Conservation (phyloP, 306 rosid genomes). For the Neltuma alba region DNA sequence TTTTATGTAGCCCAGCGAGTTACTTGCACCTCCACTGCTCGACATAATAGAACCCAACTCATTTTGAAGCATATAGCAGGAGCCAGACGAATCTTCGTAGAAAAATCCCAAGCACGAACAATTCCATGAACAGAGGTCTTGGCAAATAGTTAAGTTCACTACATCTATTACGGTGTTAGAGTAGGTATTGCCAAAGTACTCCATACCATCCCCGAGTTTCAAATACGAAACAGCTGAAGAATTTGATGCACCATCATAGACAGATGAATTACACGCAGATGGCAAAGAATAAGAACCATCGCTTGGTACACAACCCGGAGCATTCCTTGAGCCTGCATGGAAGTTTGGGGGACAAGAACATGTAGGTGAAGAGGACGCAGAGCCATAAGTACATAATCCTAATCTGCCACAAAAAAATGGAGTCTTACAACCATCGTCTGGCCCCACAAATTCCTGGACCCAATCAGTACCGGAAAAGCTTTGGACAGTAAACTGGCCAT, state of each 20-base stretch:
- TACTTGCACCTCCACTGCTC: conserved; percentile 32
- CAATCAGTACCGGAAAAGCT: conserved; percentile 55
- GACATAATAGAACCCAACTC: conserved; percentile 66
- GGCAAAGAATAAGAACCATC: conserved; percentile 60
- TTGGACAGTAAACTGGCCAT: conserved; percentile 60
- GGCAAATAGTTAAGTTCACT: conserved; percentile 58
- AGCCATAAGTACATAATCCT: conserved; percentile 58
- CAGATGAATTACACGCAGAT: conserved; percentile 52
- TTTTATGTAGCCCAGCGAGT: conserved; percentile 66
- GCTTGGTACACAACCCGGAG: conserved; percentile 63
- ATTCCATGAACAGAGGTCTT: conserved; percentile 61
- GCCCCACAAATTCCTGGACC: conserved; percentile 69
- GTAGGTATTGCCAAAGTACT: conserved; percentile 59
- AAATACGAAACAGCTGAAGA: conserved; percentile 59
- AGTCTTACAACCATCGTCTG: conserved; percentile 58
- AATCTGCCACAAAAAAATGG: conserved; percentile 72
- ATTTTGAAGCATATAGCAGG: conserved; percentile 66
- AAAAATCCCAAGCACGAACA: conserved; percentile 88
- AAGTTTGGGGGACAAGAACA: conserved; percentile 83
- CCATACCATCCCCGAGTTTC: conserved; percentile 54
- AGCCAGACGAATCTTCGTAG: conserved; percentile 59
- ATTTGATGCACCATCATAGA: conserved; percentile 32
- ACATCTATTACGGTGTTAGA: conserved; percentile 48
- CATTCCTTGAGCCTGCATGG: conserved; percentile 44
- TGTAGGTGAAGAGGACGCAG: conserved; percentile 45